Conservation (phyloP, 768 basidiomycete species). For the Boletales sp. region DNA sequence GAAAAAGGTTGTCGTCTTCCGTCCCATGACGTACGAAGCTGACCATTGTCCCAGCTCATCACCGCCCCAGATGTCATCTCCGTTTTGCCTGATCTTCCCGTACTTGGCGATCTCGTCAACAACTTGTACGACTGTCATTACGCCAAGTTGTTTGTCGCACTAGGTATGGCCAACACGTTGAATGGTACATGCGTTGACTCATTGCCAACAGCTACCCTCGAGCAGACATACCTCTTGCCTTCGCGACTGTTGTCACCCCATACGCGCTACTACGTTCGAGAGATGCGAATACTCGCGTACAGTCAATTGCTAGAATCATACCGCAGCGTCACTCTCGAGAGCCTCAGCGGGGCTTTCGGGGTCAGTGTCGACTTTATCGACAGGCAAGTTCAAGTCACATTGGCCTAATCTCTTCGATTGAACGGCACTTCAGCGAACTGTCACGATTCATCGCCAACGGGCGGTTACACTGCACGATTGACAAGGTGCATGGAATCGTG, state of each 20-base stretch:
- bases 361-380: conserved; percentile 88
- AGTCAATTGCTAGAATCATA: conserved; percentile 90
- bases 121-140: conserved; percentile 93
- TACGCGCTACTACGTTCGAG: conserved; percentile 85
- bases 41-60: conserved; percentile 56
- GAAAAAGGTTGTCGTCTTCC: conserved; percentile 61
- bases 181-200: too few species aligned
- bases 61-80: conserved; percentile 84
- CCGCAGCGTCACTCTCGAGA: conserved; percentile 83
- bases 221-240: conserved; percentile 83
- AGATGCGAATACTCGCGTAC: conserved; percentile 95
- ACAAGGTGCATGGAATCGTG: conserved; percentile 92
- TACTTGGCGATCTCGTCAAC: conserved; percentile 78
- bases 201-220: conserved; percentile 65
- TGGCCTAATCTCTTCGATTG: conserved; percentile 1
- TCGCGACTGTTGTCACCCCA: conserved; percentile 85
- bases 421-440: conserved; percentile 62
- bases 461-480: conserved; percentile 83
- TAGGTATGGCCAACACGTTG: conserved; percentile 45
- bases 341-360: conserved; percentile 83
- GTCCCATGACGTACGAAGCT: background rate
- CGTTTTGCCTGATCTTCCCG: conserved; percentile 76
- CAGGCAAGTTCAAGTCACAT: conserved; percentile 46
- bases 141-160: conserved; percentile 87
- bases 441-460: conserved; percentile 89